Conservation (phyloP, 202 grass and related monocot genomes). For the Panicum hallii region DNA sequence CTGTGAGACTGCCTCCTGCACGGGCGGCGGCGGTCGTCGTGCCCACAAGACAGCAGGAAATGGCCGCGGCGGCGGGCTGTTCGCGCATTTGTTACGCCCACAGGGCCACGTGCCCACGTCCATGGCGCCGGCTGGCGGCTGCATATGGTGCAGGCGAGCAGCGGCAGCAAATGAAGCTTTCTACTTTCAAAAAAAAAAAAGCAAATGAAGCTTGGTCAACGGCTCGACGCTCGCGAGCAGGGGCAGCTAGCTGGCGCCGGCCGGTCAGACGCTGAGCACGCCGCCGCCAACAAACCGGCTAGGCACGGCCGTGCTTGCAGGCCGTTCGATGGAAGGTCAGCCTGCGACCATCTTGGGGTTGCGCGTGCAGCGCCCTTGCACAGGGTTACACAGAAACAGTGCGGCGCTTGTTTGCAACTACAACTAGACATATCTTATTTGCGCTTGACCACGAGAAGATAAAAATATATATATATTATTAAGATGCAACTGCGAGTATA, state of each 20-base stretch:
- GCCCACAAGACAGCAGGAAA: not conserved
- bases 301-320: not conserved
- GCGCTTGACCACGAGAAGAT: not conserved
- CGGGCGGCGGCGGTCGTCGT: not conserved
- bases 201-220: not conserved
- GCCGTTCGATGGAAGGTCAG: not conserved
- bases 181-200: too few species aligned
- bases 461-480: not conserved
- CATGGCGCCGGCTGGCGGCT: not conserved
- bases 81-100: conserved; percentile 31
- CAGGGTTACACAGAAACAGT: not conserved
- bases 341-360: not conserved
- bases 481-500: not conserved
- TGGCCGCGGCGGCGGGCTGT: not conserved
- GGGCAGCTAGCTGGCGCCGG: not conserved
- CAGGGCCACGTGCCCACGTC: not conserved
- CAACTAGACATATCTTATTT: not conserved
- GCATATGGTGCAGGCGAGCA: not conserved
- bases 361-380: not conserved
- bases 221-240: conserved; percentile 4
- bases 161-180: not conserved
- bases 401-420: not conserved
- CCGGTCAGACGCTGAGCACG: not conserved
- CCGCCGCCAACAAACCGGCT: not conserved
- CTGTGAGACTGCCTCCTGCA: not conserved